Evolutionary conservation across 192 early-diverging fungal species (phyloP).

Genomic region (Mortierella antarctica): DNA sequence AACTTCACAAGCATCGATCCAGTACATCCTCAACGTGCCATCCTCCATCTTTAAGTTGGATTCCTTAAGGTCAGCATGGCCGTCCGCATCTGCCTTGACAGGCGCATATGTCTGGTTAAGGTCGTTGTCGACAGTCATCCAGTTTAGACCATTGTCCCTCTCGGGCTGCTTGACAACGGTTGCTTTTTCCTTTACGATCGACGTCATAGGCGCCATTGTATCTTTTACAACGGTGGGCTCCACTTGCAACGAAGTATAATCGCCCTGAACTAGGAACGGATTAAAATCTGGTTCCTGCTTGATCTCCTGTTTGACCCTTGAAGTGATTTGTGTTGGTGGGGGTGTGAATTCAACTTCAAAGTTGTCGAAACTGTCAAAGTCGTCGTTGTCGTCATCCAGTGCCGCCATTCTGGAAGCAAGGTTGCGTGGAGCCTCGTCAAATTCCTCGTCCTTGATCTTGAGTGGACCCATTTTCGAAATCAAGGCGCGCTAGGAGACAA

Average conservation of each 20-base stretch:
- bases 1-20: slow-evolving; percentile 93
- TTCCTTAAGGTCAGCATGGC: slow-evolving; percentile 15
- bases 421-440: slow-evolving; percentile 11
- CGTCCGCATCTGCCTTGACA: slow-evolving; percentile 7
- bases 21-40: slow-evolving; percentile 80
- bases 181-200: slow-evolving; percentile 24
- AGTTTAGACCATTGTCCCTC: slow-evolving; percentile 19
- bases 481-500: slow-evolving; percentile 12
- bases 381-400: slow-evolving; percentile 6
- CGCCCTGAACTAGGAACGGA: slow-evolving; percentile 30
- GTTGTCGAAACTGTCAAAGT: slow-evolving; percentile 19
- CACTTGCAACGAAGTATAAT: slow-evolving; percentile 1
- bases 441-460: slow-evolving; percentile 41
- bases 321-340: slow-evolving; percentile 7
- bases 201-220: slow-evolving; percentile 10
- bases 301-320: slow-evolving; percentile 21
- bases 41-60: slow-evolving; percentile 52
- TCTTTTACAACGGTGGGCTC: slow-evolving; percentile 16
- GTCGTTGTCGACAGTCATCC: slow-evolving; percentile 31
- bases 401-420: slow-evolving; percentile 9
- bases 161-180: slow-evolving; percentile 36
- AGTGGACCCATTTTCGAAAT: slow-evolving; percentile 35
- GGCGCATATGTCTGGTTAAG: slow-evolving; percentile 16
- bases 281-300: slow-evolving; percentile 25
- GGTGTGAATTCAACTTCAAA: slow-evolving; percentile 5